phyloP scores from a whole-genome alignment of 2,329 filamentous ascomycete species.

The Fusarium caatingaense region DNA sequence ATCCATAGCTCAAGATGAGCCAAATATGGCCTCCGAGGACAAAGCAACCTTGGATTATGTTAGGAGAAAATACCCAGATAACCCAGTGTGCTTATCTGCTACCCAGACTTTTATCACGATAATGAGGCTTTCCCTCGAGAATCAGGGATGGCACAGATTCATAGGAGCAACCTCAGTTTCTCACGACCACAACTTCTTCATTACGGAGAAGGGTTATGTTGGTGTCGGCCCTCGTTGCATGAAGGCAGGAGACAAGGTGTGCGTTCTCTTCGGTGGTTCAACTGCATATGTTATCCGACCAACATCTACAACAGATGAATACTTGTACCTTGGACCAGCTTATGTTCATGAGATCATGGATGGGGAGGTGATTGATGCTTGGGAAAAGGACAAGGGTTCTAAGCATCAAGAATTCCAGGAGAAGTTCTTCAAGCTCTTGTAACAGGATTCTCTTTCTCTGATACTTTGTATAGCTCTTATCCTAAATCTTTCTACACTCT shows the following conservation, averaged over 20 bases:
- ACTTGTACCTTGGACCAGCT: background rate
- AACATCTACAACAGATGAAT: accelerated
- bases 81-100: too few species aligned
- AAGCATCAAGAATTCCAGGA: background rate
- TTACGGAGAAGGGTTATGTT: background rate
- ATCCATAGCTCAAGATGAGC: too few species aligned
- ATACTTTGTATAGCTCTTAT: background rate
- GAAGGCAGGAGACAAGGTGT: background rate
- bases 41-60: too few species aligned
- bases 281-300: background rate
- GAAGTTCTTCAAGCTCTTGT: accelerated
- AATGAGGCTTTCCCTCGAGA: too few species aligned
- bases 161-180: background rate
- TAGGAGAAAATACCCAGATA: too few species aligned
- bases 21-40: too few species aligned
- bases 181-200: background rate
- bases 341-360: background rate
- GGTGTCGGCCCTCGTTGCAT: background rate
- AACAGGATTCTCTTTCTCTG: too few species aligned
- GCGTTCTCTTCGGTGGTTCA: background rate
- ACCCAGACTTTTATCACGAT: too few species aligned
- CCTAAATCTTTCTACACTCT: accelerated
- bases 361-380: background rate
- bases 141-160: too few species aligned
- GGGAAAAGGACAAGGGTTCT: background rate